Percentiles rank a stretch among this genome's conserved stretches.
Evolutionary conservation across 1,284 basidiomycete species (phyloP).

Genomic region (Moniliophthora roreri): DNA sequence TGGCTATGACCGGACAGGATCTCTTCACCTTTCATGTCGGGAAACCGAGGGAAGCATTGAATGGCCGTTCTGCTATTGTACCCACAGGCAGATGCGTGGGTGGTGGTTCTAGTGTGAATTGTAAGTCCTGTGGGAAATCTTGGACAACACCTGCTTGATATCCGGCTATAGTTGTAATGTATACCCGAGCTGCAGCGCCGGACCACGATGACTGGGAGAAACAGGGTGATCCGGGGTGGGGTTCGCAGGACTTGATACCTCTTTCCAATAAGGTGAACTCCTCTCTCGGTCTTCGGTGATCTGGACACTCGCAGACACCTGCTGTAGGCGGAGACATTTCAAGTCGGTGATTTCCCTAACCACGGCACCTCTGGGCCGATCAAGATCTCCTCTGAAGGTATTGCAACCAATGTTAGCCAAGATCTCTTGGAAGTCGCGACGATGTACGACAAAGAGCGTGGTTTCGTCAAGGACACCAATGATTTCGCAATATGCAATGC

Average conservation of each 20-base stretch:
- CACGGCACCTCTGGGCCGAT: constrained; percentile 58
- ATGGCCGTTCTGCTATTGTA: constrained; percentile 41
- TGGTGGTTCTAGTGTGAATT: constrained; percentile 61
- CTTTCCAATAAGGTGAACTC: constrained; percentile 46
- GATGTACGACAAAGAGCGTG: constrained; percentile 43
- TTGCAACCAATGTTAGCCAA: constrained; percentile 35
- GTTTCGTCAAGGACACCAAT: constrained; percentile 41
- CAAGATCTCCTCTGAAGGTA: constrained; percentile 43
- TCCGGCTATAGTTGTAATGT: constrained; percentile 43
- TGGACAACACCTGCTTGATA: not conserved
- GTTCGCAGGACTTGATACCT: constrained; percentile 41
- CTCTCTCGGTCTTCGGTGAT: too few relatives aligned
- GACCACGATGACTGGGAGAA: constrained; percentile 49
- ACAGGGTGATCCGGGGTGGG: constrained; percentile 44
- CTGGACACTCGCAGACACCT: not conserved
- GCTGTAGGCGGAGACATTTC: constrained; percentile 52
- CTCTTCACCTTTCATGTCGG: constrained; percentile 42
- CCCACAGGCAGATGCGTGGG: constrained; percentile 50
- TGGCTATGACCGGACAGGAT: constrained; percentile 33
- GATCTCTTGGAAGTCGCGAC: constrained; percentile 47
- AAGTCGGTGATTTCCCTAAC: constrained; percentile 28
- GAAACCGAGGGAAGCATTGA: constrained; percentile 42
- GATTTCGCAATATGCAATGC: constrained; percentile 38
- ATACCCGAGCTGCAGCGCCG: constrained; percentile 45
- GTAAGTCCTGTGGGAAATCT: constrained; percentile 34